A percentile compares a stretch with the other conserved stretches of the same genome.
Evolutionary conservation across 2,329 filamentous ascomycete genomes (phyloP).

Genomic region (Talaromyces sp.): DNA sequence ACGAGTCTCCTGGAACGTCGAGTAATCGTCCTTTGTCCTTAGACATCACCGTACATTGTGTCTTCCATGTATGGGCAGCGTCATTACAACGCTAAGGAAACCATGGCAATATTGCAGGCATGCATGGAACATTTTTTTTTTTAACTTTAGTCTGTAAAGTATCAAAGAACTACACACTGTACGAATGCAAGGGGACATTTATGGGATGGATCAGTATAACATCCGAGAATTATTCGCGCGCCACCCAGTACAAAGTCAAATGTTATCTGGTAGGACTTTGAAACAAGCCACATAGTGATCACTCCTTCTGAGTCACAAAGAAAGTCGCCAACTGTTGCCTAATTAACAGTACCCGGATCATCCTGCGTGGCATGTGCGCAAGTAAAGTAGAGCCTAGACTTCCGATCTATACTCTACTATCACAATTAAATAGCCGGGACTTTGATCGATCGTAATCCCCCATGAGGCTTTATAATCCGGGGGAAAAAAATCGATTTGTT

Average conservation of each 20-base stretch:
- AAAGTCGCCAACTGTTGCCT: background rate
- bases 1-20: background rate
- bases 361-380: background rate
- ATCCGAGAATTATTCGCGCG: background rate
- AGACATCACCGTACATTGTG: background rate
- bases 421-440: too few relatives aligned
- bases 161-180: background rate
- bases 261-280: background rate
- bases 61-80: background rate
- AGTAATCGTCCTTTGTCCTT: background rate
- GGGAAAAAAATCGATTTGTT: background rate
- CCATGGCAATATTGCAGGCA: too few relatives aligned
- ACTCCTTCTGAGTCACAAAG: background rate
- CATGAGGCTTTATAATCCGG: background rate
- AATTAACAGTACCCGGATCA: too few relatives aligned
- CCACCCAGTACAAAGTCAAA: background rate
- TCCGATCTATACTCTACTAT: too few relatives aligned
- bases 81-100: too few relatives aligned
- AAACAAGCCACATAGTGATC: background rate
- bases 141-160: background rate
- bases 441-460: too few relatives aligned
- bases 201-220: background rate
- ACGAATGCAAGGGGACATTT: too few relatives aligned
- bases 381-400: background rate
- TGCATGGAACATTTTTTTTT: too few relatives aligned